Conservation (phyloP, 2,329 filamentous ascomycete genomes). For the Ilyonectria destructans region DNA sequence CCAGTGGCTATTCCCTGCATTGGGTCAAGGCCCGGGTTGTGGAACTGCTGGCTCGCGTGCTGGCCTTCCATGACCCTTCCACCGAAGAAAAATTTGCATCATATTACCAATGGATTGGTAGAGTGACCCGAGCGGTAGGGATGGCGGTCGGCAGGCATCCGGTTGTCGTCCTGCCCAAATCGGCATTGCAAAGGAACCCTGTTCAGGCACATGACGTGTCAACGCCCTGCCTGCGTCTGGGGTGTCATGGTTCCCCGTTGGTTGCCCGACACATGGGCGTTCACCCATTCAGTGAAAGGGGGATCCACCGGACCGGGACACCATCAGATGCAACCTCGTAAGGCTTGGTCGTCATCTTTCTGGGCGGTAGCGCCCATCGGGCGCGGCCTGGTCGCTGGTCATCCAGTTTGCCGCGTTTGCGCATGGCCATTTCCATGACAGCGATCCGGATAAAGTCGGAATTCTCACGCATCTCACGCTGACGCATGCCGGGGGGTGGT, state of each 20-base stretch:
- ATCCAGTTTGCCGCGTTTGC: constrained; percentile 76
- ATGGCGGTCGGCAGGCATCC: constrained; percentile 34
- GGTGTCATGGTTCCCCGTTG: constrained; percentile 6
- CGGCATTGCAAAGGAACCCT: constrained; percentile 47
- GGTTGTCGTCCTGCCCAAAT: constrained; percentile 43
- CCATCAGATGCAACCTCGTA: constrained; percentile 73
- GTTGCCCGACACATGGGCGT: constrained; percentile 25
- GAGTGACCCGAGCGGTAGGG: constrained; percentile 30
- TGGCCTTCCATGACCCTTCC: constrained; percentile 49
- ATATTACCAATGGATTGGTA: constrained; percentile 47
- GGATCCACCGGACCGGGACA: constrained; percentile 73
- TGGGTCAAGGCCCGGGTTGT: constrained; percentile 39
- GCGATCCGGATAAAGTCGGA: constrained; percentile 80
- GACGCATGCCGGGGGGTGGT: constrained; percentile 67
- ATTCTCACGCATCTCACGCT: constrained; percentile 80
- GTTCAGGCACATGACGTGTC: constrained; percentile 50
- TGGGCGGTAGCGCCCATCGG: constrained; percentile 78
- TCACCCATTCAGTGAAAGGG: constrained; percentile 49
- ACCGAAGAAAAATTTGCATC: constrained; percentile 49
- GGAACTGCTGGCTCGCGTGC: constrained; percentile 37
- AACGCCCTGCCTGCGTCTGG: constrained; percentile 18
- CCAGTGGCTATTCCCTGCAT: constrained; percentile 27
- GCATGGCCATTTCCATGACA: constrained; percentile 82
- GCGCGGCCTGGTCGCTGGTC: constrained; percentile 77
- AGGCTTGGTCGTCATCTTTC: constrained; percentile 67